These are phyloP conservation scores for Rhododendron griersonianum DNA, from an alignment of 148 eudicot genomes.

Conservation along the genomic window DNA sequence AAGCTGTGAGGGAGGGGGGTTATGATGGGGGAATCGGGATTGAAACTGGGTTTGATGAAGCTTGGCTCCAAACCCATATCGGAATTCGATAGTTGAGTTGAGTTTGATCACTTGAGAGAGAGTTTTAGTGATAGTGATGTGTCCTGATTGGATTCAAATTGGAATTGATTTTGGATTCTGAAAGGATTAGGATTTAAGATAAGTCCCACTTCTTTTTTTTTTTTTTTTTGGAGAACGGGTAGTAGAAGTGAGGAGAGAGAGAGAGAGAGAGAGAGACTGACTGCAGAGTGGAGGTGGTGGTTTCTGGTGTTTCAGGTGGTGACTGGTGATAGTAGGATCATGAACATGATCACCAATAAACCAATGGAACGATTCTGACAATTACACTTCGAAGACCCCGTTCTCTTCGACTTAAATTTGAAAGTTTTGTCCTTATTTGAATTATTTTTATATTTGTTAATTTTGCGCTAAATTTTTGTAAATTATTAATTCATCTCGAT, in stretches of 20 bases:
- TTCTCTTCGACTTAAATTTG: too few relatives aligned
- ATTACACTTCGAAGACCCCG: too few relatives aligned
- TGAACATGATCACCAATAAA: too few relatives aligned
- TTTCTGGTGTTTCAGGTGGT: background rate
- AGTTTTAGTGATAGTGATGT: background rate
- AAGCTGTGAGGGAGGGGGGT: background rate
- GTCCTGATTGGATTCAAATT: background rate
- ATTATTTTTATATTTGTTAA: too few relatives aligned
- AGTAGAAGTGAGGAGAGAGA: background rate
- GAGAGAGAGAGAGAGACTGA: background rate
- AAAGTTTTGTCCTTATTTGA: too few relatives aligned
- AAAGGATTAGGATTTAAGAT: background rate
- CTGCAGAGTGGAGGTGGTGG: too few relatives aligned
- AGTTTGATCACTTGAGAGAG: background rate
- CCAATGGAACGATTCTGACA: too few relatives aligned
- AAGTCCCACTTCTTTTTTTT: background rate
- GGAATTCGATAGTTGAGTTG: background rate
- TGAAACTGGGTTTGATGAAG: background rate
- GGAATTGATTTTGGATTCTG: background rate
- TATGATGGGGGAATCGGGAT: background rate
- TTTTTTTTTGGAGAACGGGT: background rate
- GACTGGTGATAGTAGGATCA: too few relatives aligned
- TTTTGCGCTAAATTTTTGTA: too few relatives aligned
- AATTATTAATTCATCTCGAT: too few relatives aligned
- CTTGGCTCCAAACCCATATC: conserved; percentile 9